Conservation (phyloP, 2,329 filamentous ascomycete species). For the Plectosphaerella plurivora region DNA sequence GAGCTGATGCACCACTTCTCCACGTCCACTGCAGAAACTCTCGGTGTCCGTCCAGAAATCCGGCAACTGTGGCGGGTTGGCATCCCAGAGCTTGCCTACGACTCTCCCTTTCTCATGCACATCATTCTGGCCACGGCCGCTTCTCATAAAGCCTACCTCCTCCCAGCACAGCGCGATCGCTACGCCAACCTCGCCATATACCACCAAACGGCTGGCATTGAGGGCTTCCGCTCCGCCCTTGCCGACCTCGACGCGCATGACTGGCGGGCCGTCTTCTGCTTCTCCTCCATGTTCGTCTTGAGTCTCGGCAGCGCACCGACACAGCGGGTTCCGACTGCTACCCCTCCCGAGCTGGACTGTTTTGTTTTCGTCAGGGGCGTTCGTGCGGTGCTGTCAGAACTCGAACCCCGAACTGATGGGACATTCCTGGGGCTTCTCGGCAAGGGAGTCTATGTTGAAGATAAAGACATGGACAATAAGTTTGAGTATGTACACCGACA, state of each 20-base stretch:
- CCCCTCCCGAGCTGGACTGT: not conserved
- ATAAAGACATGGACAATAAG: not conserved
- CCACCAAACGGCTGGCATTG: conserved; percentile 22
- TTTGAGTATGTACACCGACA: not conserved
- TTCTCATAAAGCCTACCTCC: conserved; percentile 20
- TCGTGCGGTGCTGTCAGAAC: conserved; percentile 1
- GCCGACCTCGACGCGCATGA: conserved; percentile 11
- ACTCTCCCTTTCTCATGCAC: conserved; percentile 20
- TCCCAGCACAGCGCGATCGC: conserved; percentile 14
- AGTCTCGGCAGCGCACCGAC: conserved; percentile 9
- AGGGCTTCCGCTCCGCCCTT: conserved; percentile 19
- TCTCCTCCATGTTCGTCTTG: conserved; percentile 32
- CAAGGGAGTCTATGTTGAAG: not conserved
- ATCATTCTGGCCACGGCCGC: conserved; percentile 20
- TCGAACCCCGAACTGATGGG: not conserved
- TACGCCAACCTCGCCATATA: conserved; percentile 22
- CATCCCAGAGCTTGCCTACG: conserved; percentile 20
- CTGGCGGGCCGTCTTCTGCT: conserved; percentile 30
- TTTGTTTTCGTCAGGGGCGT: conserved; percentile 8
- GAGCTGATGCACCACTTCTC: conserved; percentile 25
- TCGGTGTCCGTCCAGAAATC: conserved; percentile 15
- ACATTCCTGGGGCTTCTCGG: conserved; percentile 2
- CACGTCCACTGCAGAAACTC: conserved; percentile 16
- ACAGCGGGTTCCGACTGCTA: not conserved
- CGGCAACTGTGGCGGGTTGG: conserved; percentile 19